Base-by-base conservation (phyloP, 805 yeast species). In the Metschnikowia lachancei region DNA sequence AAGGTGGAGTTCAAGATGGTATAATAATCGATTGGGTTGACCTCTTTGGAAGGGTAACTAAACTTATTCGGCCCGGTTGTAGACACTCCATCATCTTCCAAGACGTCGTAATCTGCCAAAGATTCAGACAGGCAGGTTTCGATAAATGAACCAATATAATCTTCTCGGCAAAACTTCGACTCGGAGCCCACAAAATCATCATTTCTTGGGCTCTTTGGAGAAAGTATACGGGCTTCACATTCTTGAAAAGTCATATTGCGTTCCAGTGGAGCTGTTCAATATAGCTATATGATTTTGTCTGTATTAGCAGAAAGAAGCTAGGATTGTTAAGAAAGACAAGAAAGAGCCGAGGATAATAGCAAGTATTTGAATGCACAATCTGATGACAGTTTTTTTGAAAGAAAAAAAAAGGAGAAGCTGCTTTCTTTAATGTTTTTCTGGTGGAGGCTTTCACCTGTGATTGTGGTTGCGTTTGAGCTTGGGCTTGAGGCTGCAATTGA, bases 241-340 rank as follows among this genome's bases (percentile, higher is more conserved):
- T 32, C 40, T 28, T 37, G 40, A 32, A 37, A 37, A 16, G 32
- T 37, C 40, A 37, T 37, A 20, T 14, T n/a, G 17, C 28, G 14
- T 12, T 22, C 14, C 8, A 17, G 16, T 4, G 29, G 13, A 22
- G 38, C n/a, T 10, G 29, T 10, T 11, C 13, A 4, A 20, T 29
- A 20, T 20, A 36, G 28, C 38, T 11, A 36, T 14, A 11, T 19
- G n/a, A 11, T n/a, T 19, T 16, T 20, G 29, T 7, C 2, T 36
- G 11, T 18, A 14, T 19, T 20, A 34, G n/a, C n/a, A 11, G 38
- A 36, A 22, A 12, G 38, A 19, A 36, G 38, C 38, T 29, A 36
- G 11, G 38, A n/a, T 18, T 7, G 29, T 18, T 11, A 29, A 36
- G 6, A 17, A 36, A 18, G 36, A 34, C n/a, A n/a, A n/a, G n/a